Percentiles rank a stretch among this genome's conserved stretches.
These are phyloP conservation scores for Mycena alexandri DNA, from an alignment of 768 basidiomycete genomes.

Conservation along the genomic window DNA sequence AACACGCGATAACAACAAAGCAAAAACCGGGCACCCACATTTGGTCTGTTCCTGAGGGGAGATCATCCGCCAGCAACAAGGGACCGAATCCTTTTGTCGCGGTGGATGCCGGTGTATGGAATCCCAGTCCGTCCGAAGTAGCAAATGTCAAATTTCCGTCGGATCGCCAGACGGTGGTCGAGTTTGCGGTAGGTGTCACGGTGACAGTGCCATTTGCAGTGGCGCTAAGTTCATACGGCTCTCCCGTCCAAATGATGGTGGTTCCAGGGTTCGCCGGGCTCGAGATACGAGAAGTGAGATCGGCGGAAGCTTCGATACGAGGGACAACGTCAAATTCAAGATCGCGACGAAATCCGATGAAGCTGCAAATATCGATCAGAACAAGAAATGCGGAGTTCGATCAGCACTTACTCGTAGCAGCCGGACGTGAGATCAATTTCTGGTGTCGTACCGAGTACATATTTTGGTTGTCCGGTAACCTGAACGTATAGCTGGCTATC, in stretches of 20 bases:
- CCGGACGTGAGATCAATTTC: not conserved
- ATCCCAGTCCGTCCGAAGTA: slow-evolving; percentile 6
- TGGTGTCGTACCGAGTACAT: slow-evolving; percentile 3
- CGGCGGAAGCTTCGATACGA: slow-evolving; percentile 7
- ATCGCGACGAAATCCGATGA: not conserved
- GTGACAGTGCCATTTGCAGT: slow-evolving; percentile 5
- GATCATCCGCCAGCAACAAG: slow-evolving; percentile 6
- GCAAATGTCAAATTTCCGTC: slow-evolving; percentile 7
- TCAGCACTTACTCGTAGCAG: not conserved
- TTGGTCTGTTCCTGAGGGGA: no score
- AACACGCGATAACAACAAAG: no score
- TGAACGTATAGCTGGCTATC: no score
- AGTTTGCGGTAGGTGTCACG: slow-evolving; percentile 4
- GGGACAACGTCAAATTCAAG: slow-evolving; percentile 2
- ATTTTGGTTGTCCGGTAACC: not conserved
- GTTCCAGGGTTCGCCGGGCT: slow-evolving; percentile 6
- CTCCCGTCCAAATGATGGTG: slow-evolving; percentile 5
- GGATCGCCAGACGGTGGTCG: slow-evolving; percentile 8
- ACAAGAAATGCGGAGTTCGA: slow-evolving; percentile 3
- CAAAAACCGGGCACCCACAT: no score
- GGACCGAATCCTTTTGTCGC: slow-evolving; percentile 6
- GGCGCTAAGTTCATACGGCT: no score
- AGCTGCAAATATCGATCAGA: slow-evolving; percentile 9
- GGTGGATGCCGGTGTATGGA: slow-evolving; percentile 2
- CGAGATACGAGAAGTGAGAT: slow-evolving; percentile 6